Conservation (phyloP, 2,329 filamentous ascomycete genomes). For the Teratosphaeria epicoccoides region DNA sequence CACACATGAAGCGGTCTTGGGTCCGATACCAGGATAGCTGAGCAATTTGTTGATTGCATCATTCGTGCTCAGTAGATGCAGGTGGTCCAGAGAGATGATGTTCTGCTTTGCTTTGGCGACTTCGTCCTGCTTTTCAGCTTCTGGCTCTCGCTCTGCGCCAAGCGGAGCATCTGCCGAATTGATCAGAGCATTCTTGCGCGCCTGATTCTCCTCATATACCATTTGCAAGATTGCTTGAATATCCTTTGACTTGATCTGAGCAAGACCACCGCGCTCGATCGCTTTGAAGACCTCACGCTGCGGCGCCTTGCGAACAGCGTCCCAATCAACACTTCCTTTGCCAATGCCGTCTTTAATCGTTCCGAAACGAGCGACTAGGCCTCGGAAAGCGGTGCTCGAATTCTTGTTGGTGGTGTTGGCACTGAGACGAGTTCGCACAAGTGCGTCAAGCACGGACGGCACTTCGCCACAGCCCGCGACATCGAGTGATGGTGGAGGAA, state of each 20-base stretch:
- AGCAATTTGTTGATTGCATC: slow-evolving; percentile 49
- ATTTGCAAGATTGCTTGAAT: slow-evolving; percentile 66
- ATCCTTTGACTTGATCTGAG: slow-evolving; percentile 57
- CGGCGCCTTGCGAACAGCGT: slow-evolving; percentile 52
- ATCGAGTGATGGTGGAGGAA: slow-evolving; percentile 53
- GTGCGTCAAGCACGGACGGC: slow-evolving; percentile 52
- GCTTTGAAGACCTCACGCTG: slow-evolving; percentile 54
- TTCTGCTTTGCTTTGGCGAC: slow-evolving; percentile 47
- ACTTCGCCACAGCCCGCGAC: slow-evolving; percentile 62
- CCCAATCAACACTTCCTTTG: slow-evolving; percentile 65
- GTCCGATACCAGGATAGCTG: slow-evolving; percentile 52
- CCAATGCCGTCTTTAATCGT: slow-evolving; percentile 43
- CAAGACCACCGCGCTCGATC: slow-evolving; percentile 61
- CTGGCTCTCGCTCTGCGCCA: slow-evolving; percentile 36
- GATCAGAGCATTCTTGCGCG: slow-evolving; percentile 42
- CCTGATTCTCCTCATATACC: slow-evolving; percentile 58
- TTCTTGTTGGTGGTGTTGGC: slow-evolving; percentile 51
- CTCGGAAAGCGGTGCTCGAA: slow-evolving; percentile 55
- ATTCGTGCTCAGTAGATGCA: slow-evolving; percentile 45
- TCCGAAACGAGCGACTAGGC: slow-evolving; percentile 55
- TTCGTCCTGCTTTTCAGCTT: slow-evolving; percentile 46
- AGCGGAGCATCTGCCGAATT: slow-evolving; percentile 24
- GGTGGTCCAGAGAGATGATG: slow-evolving; percentile 54
- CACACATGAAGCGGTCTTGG: slow-evolving; percentile 57
- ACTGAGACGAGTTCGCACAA: slow-evolving; percentile 52